Percentiles rank a stretch among this genome's conserved stretches.
Conservation (phyloP, 331 rosid genomes). For the Erythrophleum ivorense region DNA sequence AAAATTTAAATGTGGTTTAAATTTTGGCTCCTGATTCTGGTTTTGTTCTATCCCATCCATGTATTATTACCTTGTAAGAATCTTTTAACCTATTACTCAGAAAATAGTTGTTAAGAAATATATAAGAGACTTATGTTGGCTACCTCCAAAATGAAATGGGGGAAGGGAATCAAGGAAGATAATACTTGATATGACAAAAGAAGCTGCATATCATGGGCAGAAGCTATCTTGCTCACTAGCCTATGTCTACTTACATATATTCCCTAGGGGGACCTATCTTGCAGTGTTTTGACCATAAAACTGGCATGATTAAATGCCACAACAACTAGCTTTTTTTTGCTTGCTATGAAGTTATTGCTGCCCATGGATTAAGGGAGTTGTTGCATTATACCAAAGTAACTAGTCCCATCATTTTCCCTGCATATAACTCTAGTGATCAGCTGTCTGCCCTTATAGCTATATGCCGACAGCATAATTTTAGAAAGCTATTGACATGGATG, state of each 20-base stretch:
- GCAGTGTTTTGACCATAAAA: background rate
- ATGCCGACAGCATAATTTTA: conserved; percentile 1
- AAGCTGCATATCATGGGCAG: background rate
- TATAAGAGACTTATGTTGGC: conserved; percentile 1
- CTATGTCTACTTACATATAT: background rate
- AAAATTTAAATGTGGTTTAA: background rate
- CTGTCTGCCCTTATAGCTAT: background rate
- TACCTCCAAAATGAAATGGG: background rate
- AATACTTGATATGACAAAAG: background rate
- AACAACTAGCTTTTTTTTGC: background rate
- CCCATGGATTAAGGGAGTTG: background rate
- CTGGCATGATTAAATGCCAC: background rate
- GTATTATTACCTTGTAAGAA: background rate
- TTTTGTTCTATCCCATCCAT: background rate
- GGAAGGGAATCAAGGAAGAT: background rate
- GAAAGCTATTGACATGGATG: conserved; percentile 1
- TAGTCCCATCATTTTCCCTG: background rate
- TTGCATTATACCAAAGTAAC: background rate
- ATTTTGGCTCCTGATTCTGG: background rate
- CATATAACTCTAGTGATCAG: background rate
- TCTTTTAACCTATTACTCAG: background rate
- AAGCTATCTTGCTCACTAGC: background rate
- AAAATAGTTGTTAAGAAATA: conserved; percentile 6
- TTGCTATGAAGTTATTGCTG: background rate
- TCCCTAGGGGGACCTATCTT: background rate